Conservation (phyloP, 176 grass and related monocot genomes). For the Lolium multiflorum region DNA sequence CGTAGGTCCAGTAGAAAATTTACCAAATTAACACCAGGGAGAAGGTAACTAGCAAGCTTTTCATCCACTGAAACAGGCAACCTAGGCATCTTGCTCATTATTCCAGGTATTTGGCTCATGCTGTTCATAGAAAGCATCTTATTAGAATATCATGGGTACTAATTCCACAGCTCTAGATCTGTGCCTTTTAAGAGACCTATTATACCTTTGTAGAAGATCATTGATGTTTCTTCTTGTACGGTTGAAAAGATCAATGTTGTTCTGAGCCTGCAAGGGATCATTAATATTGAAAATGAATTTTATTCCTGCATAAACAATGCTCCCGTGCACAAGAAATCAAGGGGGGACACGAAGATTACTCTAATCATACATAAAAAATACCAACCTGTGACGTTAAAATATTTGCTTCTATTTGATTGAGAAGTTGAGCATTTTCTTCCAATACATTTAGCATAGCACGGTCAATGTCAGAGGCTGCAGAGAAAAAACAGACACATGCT, state of each 20-base stretch:
- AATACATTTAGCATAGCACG: constrained; percentile 62
- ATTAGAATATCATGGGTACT: constrained; percentile 32
- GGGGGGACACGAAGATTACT: constrained; percentile 16
- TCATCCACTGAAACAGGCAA: constrained; percentile 73
- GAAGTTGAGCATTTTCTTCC: constrained; percentile 78
- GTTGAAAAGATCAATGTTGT: constrained; percentile 76
- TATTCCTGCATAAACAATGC: constrained; percentile 25
- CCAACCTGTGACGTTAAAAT: constrained; percentile 79
- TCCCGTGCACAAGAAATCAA: constrained; percentile 7
- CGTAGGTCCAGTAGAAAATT: neutral
- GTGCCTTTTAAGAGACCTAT: neutral
- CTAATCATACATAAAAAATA: constrained; percentile 29
- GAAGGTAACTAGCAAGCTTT: constrained; percentile 59
- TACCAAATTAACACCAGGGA: constrained; percentile 63
- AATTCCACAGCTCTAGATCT: constrained; percentile 4
- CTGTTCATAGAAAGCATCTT: constrained; percentile 52
- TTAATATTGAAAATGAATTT: constrained; percentile 19
- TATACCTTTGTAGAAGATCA: constrained; percentile 74
- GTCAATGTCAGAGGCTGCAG: constrained; percentile 74
- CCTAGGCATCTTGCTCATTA: constrained; percentile 89
- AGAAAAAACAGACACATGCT: constrained; percentile 23
- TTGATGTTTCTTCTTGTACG: constrained; percentile 70
- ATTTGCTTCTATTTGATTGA: constrained; percentile 83
- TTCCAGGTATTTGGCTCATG: constrained; percentile 88
- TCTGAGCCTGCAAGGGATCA: constrained; percentile 60